Conservation (phyloP, 2,329 filamentous ascomycete genomes). For the Verticillium albo-atrum region DNA sequence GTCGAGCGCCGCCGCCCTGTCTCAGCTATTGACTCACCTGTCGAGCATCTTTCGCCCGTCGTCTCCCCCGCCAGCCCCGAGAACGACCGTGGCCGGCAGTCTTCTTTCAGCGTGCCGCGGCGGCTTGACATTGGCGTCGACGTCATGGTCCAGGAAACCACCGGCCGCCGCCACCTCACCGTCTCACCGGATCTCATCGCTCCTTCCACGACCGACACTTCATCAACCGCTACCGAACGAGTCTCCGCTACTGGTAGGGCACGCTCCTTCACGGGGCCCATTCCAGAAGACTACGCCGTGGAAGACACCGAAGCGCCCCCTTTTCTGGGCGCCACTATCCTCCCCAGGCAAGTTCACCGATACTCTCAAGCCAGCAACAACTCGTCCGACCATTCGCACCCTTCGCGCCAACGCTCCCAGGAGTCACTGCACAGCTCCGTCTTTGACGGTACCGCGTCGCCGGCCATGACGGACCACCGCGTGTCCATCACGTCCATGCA, state of each 20-base stretch:
- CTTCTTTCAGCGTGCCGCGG: not conserved
- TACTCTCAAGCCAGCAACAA: conserved; percentile 7
- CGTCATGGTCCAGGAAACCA: conserved; percentile 2
- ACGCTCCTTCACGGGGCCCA: not conserved
- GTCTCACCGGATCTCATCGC: not conserved
- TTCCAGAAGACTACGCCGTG: conserved; percentile 4
- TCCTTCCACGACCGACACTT: not conserved
- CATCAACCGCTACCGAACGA: not conserved
- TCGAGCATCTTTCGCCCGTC: conserved; percentile 2
- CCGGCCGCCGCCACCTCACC: not conserved
- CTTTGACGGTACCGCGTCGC: conserved; percentile 20
- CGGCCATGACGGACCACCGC: conserved; percentile 10
- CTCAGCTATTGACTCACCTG: conserved; percentile 7
- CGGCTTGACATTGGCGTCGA: conserved; percentile 4
- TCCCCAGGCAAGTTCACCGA: not conserved
- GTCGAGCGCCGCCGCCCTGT: conserved; percentile 7
- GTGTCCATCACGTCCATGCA: not conserved
- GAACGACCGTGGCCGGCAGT: not conserved
- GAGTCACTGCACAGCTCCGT: conserved; percentile 31
- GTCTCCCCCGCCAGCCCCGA: not conserved
- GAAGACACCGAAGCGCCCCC: not conserved
- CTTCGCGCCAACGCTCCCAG: conserved; percentile 23
- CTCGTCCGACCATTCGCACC: conserved; percentile 13
- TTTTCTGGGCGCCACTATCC: not conserved
- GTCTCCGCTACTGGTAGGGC: not conserved